phyloP scores from a whole-genome alignment of 2,329 filamentous ascomycete genomes.

The Aureobasidium sp. region DNA sequence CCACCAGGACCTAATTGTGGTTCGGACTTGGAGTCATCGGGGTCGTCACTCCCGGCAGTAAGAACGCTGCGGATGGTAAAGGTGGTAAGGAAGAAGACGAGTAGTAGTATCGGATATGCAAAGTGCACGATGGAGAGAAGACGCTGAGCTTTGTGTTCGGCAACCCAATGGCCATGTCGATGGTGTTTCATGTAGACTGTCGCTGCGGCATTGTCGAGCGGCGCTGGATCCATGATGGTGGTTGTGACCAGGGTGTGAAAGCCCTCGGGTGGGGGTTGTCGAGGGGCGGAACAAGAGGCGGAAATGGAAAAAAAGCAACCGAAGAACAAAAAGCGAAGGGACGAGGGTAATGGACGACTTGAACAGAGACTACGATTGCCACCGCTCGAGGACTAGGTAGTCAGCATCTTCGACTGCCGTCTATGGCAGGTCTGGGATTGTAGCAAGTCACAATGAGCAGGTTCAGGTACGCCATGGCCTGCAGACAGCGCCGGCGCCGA shows the following conservation, averaged over 20 bases:
- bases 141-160: constrained; percentile 35
- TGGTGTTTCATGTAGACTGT: constrained; percentile 8
- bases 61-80: constrained; percentile 57
- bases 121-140: constrained; percentile 46
- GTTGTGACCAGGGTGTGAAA: constrained; percentile 2
- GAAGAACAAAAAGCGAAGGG: not conserved
- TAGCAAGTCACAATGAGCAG: not conserved
- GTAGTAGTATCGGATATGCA: constrained; percentile 56
- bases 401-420: constrained; percentile 13
- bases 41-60: constrained; percentile 41
- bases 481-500: not conserved
- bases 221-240: constrained; percentile 9
- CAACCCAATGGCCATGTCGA: constrained; percentile 26
- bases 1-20: constrained; percentile 72
- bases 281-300: not conserved
- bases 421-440: not conserved
- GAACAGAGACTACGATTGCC: not conserved
- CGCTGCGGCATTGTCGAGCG: not conserved
- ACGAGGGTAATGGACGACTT: not conserved
- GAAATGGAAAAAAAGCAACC: not conserved
- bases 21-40: constrained; percentile 34
- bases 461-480: not conserved
- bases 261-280: not conserved
- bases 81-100: constrained; percentile 56
- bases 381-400: not conserved